Conservation (phyloP, 2,329 filamentous ascomycete species). For the Colletotrichum lentis region DNA sequence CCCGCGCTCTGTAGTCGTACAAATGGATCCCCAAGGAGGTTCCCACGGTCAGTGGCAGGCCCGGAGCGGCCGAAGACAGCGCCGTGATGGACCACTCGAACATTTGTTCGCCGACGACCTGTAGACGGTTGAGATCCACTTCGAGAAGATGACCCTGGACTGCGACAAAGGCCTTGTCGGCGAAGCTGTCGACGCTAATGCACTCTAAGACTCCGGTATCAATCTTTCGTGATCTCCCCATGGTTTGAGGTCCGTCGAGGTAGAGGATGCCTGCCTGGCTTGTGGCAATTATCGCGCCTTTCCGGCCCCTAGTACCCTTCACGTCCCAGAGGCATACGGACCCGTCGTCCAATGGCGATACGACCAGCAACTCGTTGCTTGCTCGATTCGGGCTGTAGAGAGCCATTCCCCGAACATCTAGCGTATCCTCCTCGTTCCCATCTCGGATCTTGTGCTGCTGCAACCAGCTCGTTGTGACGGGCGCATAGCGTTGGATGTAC, state of each 20-base stretch:
- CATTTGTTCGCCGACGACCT: constrained; percentile 71
- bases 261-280: constrained; percentile 75
- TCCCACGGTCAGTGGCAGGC: constrained; percentile 81
- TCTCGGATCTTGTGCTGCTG: constrained; percentile 64
- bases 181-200: constrained; percentile 77
- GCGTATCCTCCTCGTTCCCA: constrained; percentile 53
- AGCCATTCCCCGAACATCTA: constrained; percentile 78
- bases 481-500: constrained; percentile 82
- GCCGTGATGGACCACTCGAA: constrained; percentile 88
- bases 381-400: constrained; percentile 61
- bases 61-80: constrained; percentile 73
- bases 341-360: constrained; percentile 85
- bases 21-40: constrained; percentile 84
- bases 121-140: constrained; percentile 78
- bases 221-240: constrained; percentile 68
- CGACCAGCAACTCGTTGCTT: constrained; percentile 61
- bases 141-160: constrained; percentile 80
- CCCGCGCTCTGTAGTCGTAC: constrained; percentile 72
- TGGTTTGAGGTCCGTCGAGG: constrained; percentile 58
- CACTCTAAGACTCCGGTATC: constrained; percentile 80
- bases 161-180: constrained; percentile 78
- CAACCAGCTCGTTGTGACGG: constrained; percentile 79
- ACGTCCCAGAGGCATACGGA: constrained; percentile 89
- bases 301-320: constrained; percentile 60
- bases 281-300: constrained; percentile 70